These are phyloP conservation scores for Mucor circinelloides DNA, from an alignment of 371 early-diverging fungal species.

Conservation along the genomic window DNA sequence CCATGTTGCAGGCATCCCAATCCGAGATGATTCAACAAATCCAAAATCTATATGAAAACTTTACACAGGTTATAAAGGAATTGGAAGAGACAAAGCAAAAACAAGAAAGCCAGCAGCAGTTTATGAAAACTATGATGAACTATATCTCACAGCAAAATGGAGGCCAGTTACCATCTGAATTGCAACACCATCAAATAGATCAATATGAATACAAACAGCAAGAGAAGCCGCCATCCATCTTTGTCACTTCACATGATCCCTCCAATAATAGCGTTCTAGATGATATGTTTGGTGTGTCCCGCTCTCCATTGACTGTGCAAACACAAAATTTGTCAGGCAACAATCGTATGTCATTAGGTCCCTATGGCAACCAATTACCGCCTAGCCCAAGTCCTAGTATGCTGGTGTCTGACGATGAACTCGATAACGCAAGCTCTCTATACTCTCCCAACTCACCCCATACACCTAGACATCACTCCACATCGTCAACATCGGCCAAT, in stretches of 20 bases:
- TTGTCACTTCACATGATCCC: constrained; percentile 61
- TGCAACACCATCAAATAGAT: constrained; percentile 30
- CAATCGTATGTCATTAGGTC: constrained; percentile 16
- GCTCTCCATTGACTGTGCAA: constrained; percentile 32
- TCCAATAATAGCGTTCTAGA: constrained; percentile 11
- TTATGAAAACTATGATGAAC: constrained; percentile 62
- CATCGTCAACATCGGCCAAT: not conserved
- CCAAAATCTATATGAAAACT: constrained; percentile 65
- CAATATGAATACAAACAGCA: constrained; percentile 21
- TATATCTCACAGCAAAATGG: constrained; percentile 57
- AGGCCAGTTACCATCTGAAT: constrained; percentile 41
- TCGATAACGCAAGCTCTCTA: constrained; percentile 25
- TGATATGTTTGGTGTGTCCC: constrained; percentile 17
- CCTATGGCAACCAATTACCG: constrained; percentile 26
- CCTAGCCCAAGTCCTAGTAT: constrained; percentile 39
- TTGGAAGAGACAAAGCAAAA: constrained; percentile 69
- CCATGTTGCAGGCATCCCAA: constrained; percentile 75
- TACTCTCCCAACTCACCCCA: constrained; percentile 35
- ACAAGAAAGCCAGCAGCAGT: constrained; percentile 60
- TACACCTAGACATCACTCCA: constrained; percentile 25
- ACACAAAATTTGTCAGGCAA: constrained; percentile 21
- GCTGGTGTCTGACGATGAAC: constrained; percentile 34
- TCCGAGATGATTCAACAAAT: constrained; percentile 76
- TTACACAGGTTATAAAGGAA: constrained; percentile 66
- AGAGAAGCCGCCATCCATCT: constrained; percentile 58